These are phyloP conservation scores for Zanthoxylum bungeanum DNA, from an alignment of 345 rosid species.

Conservation along the genomic window DNA sequence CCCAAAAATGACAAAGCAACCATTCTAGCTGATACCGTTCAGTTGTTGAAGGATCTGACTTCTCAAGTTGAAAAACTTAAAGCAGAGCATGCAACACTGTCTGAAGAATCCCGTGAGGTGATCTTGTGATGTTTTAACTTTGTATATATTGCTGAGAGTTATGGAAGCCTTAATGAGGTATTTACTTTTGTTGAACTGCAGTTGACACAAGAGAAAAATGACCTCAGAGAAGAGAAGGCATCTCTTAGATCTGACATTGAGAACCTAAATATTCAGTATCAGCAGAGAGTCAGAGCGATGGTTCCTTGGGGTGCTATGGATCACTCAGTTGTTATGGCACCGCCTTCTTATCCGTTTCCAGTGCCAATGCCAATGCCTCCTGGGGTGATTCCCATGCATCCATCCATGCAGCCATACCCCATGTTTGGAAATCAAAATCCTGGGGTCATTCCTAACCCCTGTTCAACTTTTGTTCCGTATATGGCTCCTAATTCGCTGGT, in stretches of 20 bases:
- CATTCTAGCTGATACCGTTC: conserved; percentile 73
- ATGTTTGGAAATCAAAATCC: conserved; percentile 73
- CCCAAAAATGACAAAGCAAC: conserved; percentile 91
- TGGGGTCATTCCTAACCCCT: conserved; percentile 58
- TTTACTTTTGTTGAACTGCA: conserved; percentile 22
- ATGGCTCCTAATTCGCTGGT: conserved; percentile 50
- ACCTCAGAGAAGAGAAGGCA: conserved; percentile 82
- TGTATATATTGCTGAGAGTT: neutral
- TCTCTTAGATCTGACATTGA: conserved; percentile 73
- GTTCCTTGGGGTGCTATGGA: conserved; percentile 70
- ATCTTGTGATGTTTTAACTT: conserved; percentile 6
- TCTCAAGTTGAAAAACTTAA: conserved; percentile 75
- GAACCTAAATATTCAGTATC: conserved; percentile 68
- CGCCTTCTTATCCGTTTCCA: conserved; percentile 64
- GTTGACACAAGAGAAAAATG: conserved; percentile 88
- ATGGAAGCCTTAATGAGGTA: neutral
- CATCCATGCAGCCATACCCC: conserved; percentile 71
- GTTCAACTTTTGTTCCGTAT: conserved; percentile 65
- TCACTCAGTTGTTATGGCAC: conserved; percentile 75
- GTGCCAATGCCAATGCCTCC: conserved; percentile 77
- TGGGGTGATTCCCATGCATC: conserved; percentile 79
- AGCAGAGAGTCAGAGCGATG: conserved; percentile 64
- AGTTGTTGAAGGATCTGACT: conserved; percentile 77
- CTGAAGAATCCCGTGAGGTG: conserved; percentile 92
- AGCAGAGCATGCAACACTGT: conserved; percentile 54